phyloP scores from a whole-genome alignment of 768 basidiomycete species.

The Tricholoma sp. region DNA sequence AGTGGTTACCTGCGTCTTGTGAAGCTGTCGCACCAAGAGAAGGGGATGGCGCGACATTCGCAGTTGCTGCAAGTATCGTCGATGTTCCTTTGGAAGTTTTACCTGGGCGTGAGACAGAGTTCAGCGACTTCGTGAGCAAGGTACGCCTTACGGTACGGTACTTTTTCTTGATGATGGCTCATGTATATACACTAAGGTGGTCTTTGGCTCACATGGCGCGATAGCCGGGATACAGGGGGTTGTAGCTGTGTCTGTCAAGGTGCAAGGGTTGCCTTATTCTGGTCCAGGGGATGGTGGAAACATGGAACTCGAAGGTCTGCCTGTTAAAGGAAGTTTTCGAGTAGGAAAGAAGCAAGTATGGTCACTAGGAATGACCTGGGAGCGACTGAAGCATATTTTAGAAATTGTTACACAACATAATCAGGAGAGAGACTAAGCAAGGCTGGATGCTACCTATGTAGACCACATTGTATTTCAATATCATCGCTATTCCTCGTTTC shows the following conservation, averaged over 20 bases:
- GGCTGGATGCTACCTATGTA: background rate
- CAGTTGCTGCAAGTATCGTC: conserved; percentile 58
- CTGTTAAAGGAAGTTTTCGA: conserved; percentile 61
- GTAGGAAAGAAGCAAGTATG: conserved; percentile 49
- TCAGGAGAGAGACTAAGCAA: background rate
- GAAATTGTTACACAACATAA: background rate
- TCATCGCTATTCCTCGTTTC: background rate
- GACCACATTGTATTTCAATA: background rate
- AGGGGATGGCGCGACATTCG: conserved; percentile 49
- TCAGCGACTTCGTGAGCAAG: conserved; percentile 75
- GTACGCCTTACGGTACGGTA: conserved; percentile 27
- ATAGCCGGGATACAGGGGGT: conserved; percentile 63
- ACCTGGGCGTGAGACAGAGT: conserved; percentile 71
- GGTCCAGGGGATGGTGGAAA: conserved; percentile 28
- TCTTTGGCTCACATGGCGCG: conserved; percentile 62
- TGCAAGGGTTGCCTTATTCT: conserved; percentile 56
- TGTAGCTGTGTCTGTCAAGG: conserved; percentile 53
- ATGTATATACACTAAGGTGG: conserved; percentile 40
- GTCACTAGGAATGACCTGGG: background rate
- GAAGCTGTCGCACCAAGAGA: conserved; percentile 35
- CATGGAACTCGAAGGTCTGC: conserved; percentile 58
- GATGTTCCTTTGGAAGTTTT: conserved; percentile 77
- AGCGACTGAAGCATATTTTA: background rate
- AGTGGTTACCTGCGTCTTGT: conserved; percentile 54
- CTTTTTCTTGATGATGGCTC: conserved; percentile 1